phyloP scores from a whole-genome alignment of 2,329 filamentous ascomycete species.

The Fusarium sp. region DNA sequence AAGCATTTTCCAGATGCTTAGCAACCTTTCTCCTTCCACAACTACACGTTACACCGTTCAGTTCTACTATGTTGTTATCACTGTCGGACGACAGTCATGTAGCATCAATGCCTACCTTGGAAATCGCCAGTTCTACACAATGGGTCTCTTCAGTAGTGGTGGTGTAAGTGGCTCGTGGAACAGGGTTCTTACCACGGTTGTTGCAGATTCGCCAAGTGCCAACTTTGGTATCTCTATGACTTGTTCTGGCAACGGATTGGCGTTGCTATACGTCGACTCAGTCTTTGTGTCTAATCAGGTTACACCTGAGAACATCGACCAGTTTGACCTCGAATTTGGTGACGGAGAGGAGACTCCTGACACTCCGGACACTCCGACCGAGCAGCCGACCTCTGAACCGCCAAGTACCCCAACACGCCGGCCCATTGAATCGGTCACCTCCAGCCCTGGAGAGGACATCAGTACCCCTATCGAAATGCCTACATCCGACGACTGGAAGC shows the following conservation, averaged over 20 bases:
- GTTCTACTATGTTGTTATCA: constrained; percentile 6
- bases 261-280: constrained; percentile 4
- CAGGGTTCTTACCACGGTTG: constrained; percentile 2
- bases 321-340: constrained; percentile 17
- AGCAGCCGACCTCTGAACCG: background rate
- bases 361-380: too few species aligned
- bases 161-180: background rate
- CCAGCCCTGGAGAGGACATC: background rate
- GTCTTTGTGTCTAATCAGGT: constrained; percentile 30
- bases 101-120: background rate
- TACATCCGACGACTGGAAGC: background rate
- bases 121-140: constrained; percentile 1
- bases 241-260: background rate
- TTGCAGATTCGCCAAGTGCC: background rate
- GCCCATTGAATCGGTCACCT: background rate
- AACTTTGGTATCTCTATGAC: constrained; percentile 8
- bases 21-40: background rate
- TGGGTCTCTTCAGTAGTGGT: background rate
- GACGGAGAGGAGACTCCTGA: rapidly evolving
- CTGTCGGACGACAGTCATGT: background rate
- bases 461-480: background rate
- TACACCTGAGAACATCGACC: constrained; percentile 7
- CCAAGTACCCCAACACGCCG: background rate
- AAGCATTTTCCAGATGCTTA: constrained; percentile 7
- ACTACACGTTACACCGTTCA: constrained; percentile 6